A percentile compares a stretch with the other conserved stretches of the same genome.
Evolutionary conservation across 192 early-diverging fungal genomes (phyloP).

Genomic region (Rhizophagus prolifer): DNA sequence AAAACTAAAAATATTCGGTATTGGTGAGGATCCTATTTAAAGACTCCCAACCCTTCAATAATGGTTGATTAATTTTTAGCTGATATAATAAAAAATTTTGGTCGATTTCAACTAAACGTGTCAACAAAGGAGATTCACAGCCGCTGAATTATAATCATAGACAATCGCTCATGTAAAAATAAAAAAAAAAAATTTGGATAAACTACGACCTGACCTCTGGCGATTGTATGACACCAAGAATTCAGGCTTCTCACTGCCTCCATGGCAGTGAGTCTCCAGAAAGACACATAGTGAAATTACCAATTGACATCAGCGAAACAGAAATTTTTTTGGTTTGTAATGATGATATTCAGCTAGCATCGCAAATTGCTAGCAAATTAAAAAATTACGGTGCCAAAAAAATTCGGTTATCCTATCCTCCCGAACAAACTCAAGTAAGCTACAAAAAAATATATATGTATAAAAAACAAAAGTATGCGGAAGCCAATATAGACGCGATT

Average conservation of each 20-base stretch:
- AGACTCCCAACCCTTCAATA: neutral
- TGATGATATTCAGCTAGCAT: neutral
- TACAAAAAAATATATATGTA: neutral
- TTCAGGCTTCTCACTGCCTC: neutral
- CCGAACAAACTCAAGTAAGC: neutral
- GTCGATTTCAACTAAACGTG: neutral
- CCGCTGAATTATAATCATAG: neutral
- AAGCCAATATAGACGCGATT: neutral
- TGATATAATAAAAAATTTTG: neutral
- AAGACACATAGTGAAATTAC: neutral
- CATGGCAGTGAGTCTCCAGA: neutral
- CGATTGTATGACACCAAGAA: neutral
- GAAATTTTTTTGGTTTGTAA: slow-evolving; percentile 1
- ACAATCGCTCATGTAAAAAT: too few species aligned
- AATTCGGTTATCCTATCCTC: neutral
- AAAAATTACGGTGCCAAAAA: neutral
- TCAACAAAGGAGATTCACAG: neutral
- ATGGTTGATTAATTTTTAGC: neutral
- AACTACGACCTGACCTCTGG: neutral
- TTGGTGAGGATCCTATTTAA: neutral
- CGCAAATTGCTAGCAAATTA: neutral
- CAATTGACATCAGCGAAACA: slow-evolving; percentile 1
- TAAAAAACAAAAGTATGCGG: neutral
- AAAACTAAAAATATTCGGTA: neutral
- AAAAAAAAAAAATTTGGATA: neutral